phyloP scores from a whole-genome alignment of 1,284 basidiomycete species.

The Austroboletus novae-zelandiae region DNA sequence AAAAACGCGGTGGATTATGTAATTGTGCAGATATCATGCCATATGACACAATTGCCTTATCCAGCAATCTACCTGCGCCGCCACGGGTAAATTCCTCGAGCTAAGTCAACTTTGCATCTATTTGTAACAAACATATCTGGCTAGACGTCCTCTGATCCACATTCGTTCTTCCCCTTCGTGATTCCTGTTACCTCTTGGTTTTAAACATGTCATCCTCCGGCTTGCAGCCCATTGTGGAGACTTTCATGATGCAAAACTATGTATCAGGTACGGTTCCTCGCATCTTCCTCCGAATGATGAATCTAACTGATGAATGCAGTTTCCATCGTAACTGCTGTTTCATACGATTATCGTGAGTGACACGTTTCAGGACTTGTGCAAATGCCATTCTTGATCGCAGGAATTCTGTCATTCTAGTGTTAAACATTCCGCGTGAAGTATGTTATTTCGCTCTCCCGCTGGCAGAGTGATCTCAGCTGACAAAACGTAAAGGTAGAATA shows the following conservation, averaged over 20 bases:
- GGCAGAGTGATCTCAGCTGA: background rate
- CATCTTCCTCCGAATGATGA: background rate
- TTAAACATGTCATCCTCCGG: background rate
- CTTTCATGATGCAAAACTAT: background rate
- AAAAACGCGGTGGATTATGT: too few species aligned
- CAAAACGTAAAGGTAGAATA: background rate
- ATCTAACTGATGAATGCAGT: background rate
- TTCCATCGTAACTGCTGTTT: background rate
- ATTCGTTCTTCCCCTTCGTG: background rate
- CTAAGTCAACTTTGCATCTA: too few species aligned
- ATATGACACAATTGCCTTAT: too few species aligned
- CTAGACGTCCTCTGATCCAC: too few species aligned
- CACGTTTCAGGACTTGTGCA: background rate
- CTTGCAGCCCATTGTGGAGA: background rate
- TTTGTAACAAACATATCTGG: too few species aligned
- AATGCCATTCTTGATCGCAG: background rate
- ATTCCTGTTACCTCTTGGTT: background rate
- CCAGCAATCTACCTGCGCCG: too few species aligned
- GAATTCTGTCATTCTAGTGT: background rate
- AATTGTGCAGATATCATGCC: too few species aligned
- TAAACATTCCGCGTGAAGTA: background rate
- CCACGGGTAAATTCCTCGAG: too few species aligned
- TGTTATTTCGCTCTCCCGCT: background rate
- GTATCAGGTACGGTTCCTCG: background rate
- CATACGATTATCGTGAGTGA: background rate